Conservation (phyloP, 2,329 filamentous ascomycete genomes). For the Parafenestella ontariensis region DNA sequence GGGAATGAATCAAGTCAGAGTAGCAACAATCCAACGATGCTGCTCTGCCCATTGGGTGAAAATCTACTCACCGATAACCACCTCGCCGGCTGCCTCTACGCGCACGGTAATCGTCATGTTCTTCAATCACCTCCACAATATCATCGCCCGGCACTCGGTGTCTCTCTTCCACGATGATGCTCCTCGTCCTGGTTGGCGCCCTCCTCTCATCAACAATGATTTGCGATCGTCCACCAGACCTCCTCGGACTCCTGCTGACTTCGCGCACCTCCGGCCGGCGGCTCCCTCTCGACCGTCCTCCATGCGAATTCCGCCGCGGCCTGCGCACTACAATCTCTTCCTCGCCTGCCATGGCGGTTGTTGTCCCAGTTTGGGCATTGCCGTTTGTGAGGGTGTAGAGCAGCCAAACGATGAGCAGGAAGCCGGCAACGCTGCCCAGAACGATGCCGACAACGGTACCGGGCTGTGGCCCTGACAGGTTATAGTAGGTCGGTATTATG, state of each 20-base stretch:
- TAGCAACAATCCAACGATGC: not conserved
- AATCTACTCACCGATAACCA: slow-evolving; percentile 58
- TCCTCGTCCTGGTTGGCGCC: slow-evolving; percentile 37
- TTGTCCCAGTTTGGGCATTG: slow-evolving; percentile 37
- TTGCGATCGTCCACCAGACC: slow-evolving; percentile 38
- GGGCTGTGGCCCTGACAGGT: slow-evolving; percentile 59
- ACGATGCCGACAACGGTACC: slow-evolving; percentile 68
- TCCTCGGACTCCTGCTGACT: slow-evolving; percentile 47
- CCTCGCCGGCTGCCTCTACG: slow-evolving; percentile 49
- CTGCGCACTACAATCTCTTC: slow-evolving; percentile 65
- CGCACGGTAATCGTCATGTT: slow-evolving; percentile 54
- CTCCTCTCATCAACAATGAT: slow-evolving; percentile 50
- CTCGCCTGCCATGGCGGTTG: slow-evolving; percentile 52
- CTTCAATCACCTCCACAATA: slow-evolving; percentile 66
- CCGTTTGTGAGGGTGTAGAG: slow-evolving; percentile 52
- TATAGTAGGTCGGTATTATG: slow-evolving; percentile 69
- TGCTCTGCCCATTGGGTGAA: not conserved
- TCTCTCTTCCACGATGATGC: slow-evolving; percentile 55
- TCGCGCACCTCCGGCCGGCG: slow-evolving; percentile 46
- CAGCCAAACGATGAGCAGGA: slow-evolving; percentile 62
- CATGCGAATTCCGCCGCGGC: slow-evolving; percentile 35
- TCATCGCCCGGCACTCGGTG: slow-evolving; percentile 58
- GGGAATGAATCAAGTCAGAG: not conserved
- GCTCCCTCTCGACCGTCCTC: slow-evolving; percentile 40
- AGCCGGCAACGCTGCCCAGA: slow-evolving; percentile 61